A percentile compares a stretch with the other conserved stretches of the same genome.
These are phyloP conservation scores for Cadophora sp. DNA, from an alignment of 2,329 filamentous ascomycete genomes.

Conservation along the genomic window DNA sequence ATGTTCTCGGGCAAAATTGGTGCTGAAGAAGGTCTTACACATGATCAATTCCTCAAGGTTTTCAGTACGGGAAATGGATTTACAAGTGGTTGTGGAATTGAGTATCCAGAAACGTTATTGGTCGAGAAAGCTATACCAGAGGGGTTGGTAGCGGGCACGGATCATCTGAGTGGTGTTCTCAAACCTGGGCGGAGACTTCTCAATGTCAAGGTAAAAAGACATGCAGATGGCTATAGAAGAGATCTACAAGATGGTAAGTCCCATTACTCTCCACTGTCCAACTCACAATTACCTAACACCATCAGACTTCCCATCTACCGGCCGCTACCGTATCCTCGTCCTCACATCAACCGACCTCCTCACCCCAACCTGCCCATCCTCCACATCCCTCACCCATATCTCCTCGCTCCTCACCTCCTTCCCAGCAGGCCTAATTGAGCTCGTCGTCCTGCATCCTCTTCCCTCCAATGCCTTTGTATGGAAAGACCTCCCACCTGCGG, in stretches of 20 bases:
- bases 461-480: constrained; percentile 24
- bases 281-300: not conserved
- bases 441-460: constrained; percentile 60
- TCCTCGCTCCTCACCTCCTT: constrained; percentile 20
- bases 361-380: constrained; percentile 20
- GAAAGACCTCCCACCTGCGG: constrained; percentile 52
- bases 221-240: constrained; percentile 40
- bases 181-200: constrained; percentile 39
- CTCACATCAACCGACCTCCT: constrained; percentile 30
- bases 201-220: constrained; percentile 38
- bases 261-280: not conserved
- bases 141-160: constrained; percentile 17
- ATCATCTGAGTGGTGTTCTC: constrained; percentile 38
- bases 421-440: constrained; percentile 69
- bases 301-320: constrained; percentile 23
- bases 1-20: constrained; percentile 60
- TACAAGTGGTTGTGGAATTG: constrained; percentile 47
- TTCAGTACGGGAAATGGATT: constrained; percentile 54
- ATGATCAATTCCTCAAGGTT: constrained; percentile 62
- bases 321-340: constrained; percentile 16
- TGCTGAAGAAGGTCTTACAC: constrained; percentile 65
- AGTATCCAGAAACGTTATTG: constrained; percentile 29
- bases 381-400: constrained; percentile 24
- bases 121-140: constrained; percentile 22
- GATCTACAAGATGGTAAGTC: constrained; percentile 40